Evolutionary conservation across 306 rosid species (phyloP).

Genomic region (Vicia faba): DNA sequence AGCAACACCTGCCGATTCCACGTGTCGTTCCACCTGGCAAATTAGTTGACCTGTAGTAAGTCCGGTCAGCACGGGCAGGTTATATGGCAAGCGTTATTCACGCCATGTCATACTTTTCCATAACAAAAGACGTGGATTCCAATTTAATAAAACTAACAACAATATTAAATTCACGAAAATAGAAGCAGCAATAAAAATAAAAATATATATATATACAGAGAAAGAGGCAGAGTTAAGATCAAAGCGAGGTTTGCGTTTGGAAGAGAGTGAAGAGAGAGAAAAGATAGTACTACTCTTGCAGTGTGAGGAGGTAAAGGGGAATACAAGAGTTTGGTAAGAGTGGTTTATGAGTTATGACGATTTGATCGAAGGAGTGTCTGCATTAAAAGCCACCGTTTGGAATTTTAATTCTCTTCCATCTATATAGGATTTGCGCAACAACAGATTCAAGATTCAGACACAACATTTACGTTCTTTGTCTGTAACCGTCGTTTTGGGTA

Average conservation of each 20-base stretch:
- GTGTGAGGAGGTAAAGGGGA: constrained; percentile 23
- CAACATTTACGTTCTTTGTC: constrained; percentile 12
- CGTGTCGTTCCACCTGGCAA: constrained; percentile 63
- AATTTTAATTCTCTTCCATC: constrained; percentile 29
- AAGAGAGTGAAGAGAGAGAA: constrained; percentile 35
- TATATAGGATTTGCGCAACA: constrained; percentile 8
- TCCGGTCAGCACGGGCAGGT: constrained; percentile 39
- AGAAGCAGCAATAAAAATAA: constrained; percentile 26
- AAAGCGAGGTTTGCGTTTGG: constrained; percentile 55
- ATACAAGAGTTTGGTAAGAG: constrained; percentile 45
- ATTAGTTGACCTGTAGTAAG: constrained; percentile 29
- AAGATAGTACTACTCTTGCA: neutral
- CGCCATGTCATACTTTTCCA: constrained; percentile 46
- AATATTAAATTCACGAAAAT: neutral
- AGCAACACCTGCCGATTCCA: constrained; percentile 24
- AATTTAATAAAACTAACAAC: constrained; percentile 32
- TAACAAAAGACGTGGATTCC: constrained; percentile 27
- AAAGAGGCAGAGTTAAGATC: constrained; percentile 39
- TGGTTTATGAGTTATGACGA: constrained; percentile 52
- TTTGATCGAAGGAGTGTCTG: constrained; percentile 45
- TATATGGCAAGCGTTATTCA: constrained; percentile 42
- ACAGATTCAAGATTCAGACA: neutral
- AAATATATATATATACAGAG: constrained; percentile 28
- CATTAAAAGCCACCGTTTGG: constrained; percentile 49
- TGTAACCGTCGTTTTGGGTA: constrained; percentile 3